phyloP scores from a whole-genome alignment of 805 yeast genomes.

The Candida coleopterorum region DNA sequence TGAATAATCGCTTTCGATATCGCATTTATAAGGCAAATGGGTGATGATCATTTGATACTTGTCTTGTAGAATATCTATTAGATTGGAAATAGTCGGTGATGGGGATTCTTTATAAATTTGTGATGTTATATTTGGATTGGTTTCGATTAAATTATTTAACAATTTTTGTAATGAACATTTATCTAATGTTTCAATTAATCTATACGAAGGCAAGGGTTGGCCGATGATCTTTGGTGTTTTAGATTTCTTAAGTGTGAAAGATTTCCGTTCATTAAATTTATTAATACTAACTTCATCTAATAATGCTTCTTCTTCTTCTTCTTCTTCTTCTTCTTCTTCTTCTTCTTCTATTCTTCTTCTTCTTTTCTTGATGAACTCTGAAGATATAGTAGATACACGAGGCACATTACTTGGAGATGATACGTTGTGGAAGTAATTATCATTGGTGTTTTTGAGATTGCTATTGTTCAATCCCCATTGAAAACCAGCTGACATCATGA shows the following conservation, averaged over 20 bases:
- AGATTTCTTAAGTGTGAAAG: constrained; percentile 20
- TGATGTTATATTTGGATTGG: constrained; percentile 57
- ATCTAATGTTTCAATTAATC: constrained; percentile 68
- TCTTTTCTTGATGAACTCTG: constrained; percentile 1
- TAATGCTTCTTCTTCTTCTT: constrained; percentile 1
- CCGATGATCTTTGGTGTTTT: constrained; percentile 48
- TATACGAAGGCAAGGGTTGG: constrained; percentile 54
- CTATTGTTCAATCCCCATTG: constrained; percentile 20
- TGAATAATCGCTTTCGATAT: constrained; percentile 67
- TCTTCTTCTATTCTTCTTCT: constrained; percentile 1
- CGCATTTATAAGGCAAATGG: constrained; percentile 73
- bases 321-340: constrained; percentile 2
- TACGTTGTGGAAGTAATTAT: no score
- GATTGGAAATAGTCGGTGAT: constrained; percentile 48
- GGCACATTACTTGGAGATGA: no score
- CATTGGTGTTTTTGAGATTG: not conserved
- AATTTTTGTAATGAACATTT: constrained; percentile 49
- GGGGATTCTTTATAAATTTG: constrained; percentile 54
- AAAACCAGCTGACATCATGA: constrained; percentile 25
- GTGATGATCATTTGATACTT: constrained; percentile 43
- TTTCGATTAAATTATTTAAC: constrained; percentile 47
- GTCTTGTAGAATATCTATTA: constrained; percentile 44
- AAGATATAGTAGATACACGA: not conserved
- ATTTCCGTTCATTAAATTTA: not conserved
- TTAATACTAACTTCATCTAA: not conserved